Base-by-base conservation (phyloP, 1,284 basidiomycete species). In the Golubevia pallescens region DNA sequence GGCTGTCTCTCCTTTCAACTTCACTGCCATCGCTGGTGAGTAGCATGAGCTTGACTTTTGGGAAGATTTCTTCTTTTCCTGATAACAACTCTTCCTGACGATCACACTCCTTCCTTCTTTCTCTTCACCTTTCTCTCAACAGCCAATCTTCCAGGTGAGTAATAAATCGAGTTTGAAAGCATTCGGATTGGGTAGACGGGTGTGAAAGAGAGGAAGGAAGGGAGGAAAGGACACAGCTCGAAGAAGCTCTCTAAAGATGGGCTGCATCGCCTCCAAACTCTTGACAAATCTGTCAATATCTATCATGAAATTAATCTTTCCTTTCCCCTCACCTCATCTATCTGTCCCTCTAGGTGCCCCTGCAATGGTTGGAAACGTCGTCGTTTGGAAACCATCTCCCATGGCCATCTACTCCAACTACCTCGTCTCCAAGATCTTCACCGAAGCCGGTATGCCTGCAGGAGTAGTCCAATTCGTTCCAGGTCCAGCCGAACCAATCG, bases 381-480 rank as follows among this genome's bases (percentile, higher is more conserved):
- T 93, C 64, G 88, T 99, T 70, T 99, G 96, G 96, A 99, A 99
- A 87, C 96, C 96, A 16, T 95, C 95, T 0, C 97, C 96, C 8
- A 92, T 92, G 64, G 95, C 96, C 54, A 93, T 93, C 57, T 96
- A 97, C 88, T 92, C 95, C 67, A 97, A 95, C 88, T 99, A 96
- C 88, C 86, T 99, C 77, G 87, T 93, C 57, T 90, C 95, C 88
- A 91, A 97, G 88, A 92, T 99, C 84, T 90, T 99, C 74, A 88
- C 90, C 62, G 96, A 99, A 87, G 96, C 96, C 1, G 96, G 96
- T 74, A 88, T 99, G 1, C 96, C 97, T 38, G 90, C 93, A 2
- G 92, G 93, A 70, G 96, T 99, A 63, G 94, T 99, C 86, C 96
- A 99, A 86, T 99, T 99, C 86, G 91, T 96, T 4, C 96, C 96